These are phyloP conservation scores for Saturnispora serradocipensis DNA, from an alignment of 805 yeast species.

Conservation along the genomic window DNA sequence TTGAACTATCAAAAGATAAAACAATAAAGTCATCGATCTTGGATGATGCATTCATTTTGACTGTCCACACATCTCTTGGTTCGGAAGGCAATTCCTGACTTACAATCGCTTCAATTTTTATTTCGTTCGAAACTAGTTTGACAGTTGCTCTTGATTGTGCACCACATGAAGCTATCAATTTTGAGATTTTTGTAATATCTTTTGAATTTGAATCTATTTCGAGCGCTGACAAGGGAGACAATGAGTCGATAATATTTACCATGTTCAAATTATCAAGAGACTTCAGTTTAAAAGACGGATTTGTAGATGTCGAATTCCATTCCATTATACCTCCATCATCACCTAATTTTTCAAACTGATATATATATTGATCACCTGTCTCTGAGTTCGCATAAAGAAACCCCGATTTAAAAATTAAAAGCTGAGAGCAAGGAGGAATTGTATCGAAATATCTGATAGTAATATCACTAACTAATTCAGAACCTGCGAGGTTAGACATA, in stretches of 20 bases:
- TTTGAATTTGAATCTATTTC: slow-evolving; percentile 26
- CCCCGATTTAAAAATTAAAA: slow-evolving; percentile 66
- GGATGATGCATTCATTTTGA: slow-evolving; percentile 38
- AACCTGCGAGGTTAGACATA: slow-evolving; percentile 7
- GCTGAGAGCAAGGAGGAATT: slow-evolving; percentile 44
- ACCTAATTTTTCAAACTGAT: slow-evolving; percentile 73
- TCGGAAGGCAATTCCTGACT: slow-evolving; percentile 65
- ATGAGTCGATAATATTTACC: slow-evolving; percentile 39
- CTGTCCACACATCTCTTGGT: slow-evolving; percentile 57
- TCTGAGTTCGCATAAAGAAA: slow-evolving; percentile 61
- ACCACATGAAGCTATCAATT: slow-evolving; percentile 36
- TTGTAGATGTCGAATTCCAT: slow-evolving; percentile 28
- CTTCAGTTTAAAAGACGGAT: slow-evolving; percentile 25
- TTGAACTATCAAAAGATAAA: slow-evolving; percentile 53
- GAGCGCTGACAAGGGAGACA: slow-evolving; percentile 47
- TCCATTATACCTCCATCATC: slow-evolving; percentile 33
- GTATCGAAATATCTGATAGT: slow-evolving; percentile 70
- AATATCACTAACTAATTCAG: slow-evolving; percentile 31
- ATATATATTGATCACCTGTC: slow-evolving; percentile 53
- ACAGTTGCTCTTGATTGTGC: slow-evolving; percentile 37
- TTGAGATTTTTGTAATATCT: slow-evolving; percentile 22
- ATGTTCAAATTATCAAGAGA: slow-evolving; percentile 48
- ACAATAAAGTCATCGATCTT: slow-evolving; percentile 54
- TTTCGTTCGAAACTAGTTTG: slow-evolving; percentile 45
- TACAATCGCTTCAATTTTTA: slow-evolving; percentile 53